Base-by-base conservation (phyloP, 768 basidiomycete genomes). In the Mycena filopes region DNA sequence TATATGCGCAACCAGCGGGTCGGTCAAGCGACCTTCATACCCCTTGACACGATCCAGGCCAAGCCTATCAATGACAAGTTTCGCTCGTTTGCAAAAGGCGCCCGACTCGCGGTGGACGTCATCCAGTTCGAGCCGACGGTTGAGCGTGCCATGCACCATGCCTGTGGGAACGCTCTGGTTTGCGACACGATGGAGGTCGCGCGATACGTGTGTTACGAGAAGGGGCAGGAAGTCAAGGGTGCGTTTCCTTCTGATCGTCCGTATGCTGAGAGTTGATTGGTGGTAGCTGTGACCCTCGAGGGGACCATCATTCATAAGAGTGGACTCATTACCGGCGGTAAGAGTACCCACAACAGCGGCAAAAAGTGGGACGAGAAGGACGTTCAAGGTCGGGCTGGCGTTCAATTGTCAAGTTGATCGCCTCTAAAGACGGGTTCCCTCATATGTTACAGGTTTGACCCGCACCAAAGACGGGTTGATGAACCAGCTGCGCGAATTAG, bases 221-320 rank as follows among this genome's bases (percentile, higher is more conserved):
- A 94, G 77, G 91, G 91, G 0, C 95, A 98, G 74, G 96, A 98
- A 70, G 94, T 99, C 42, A 99, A 99, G 84, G 95, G 97, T 96
- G 62, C 38, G 86, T 73, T 65, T n/a, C 45, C 28, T 3, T 56
- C 45, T 47, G 13, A 26, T 46, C 26, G 31, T 62, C 18, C 26
- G 8, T 31, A 42, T 40, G 49, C 48, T 54, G 18, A 58, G 55
- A 21, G 28, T 47, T 8, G 23, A 20, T 28, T 2, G 26, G 21
- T 36, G 26, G 43, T 61, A 96, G 98, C 96, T 64, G 98, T 99
- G 23, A 98, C 98, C 0, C 81, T 99, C 45, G 96, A 99, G 46
- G 98, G 98, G 1, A 99, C 96, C 3, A 82, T 99, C 65, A 98
- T 99, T 49, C 98, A 99, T 77, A 96, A 96, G 81, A 96, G 94